These are phyloP conservation scores for Leptoxyphium fumago DNA, from an alignment of 2,329 filamentous ascomycete genomes.

Conservation along the genomic window DNA sequence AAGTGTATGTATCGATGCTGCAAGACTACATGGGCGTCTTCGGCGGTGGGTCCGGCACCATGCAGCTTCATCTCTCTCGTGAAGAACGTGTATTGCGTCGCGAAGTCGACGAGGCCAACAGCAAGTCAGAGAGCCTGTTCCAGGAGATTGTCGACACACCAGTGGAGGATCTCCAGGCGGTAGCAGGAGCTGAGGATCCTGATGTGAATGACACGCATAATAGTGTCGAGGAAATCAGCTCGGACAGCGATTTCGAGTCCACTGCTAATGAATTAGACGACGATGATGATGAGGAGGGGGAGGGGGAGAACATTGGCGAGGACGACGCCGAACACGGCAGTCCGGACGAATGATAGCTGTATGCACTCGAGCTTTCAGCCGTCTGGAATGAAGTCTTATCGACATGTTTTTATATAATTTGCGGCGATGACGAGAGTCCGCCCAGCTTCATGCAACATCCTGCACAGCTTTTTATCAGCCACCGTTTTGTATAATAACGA, in stretches of 20 bases:
- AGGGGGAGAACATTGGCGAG: not conserved
- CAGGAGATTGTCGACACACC: not conserved
- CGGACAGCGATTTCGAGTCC: not conserved
- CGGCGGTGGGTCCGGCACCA: slow-evolving; percentile 6
- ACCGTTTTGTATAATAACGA: too few relatives aligned
- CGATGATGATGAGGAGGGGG: not conserved
- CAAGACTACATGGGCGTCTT: slow-evolving; percentile 25
- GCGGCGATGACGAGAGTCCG: too few relatives aligned
- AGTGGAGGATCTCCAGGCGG: not conserved
- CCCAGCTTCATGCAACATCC: too few relatives aligned
- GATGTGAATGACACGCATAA: not conserved
- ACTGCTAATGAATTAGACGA: not conserved
- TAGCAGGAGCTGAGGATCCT: not conserved
- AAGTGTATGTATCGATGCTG: slow-evolving; percentile 25
- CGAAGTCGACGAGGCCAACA: not conserved
- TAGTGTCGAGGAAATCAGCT: not conserved
- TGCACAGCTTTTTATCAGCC: too few relatives aligned
- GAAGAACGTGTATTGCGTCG: not conserved
- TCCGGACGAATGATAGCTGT: too few relatives aligned
- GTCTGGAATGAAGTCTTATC: too few relatives aligned
- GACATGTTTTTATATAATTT: too few relatives aligned
- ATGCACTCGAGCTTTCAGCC: too few relatives aligned
- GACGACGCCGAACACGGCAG: not conserved
- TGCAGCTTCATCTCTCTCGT: not conserved
- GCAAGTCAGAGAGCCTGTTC: not conserved